phyloP scores from a whole-genome alignment of 1,139 yeast genomes.

The Magnusiomyces clavatus region DNA sequence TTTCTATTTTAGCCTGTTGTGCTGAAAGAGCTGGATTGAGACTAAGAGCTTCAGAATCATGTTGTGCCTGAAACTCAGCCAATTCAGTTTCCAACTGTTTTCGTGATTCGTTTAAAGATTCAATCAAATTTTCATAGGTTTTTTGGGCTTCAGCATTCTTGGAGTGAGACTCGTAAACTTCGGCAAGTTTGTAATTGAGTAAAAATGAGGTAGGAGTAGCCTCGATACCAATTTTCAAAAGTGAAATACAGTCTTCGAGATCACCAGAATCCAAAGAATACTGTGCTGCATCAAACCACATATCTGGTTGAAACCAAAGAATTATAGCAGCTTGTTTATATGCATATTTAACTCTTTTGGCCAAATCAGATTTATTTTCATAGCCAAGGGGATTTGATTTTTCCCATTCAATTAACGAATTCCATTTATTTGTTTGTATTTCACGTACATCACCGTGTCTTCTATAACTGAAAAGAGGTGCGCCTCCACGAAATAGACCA shows the following conservation, averaged over 20 bases:
- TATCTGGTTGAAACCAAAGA: conserved; percentile 67
- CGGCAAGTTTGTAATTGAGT: conserved; percentile 61
- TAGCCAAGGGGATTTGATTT: conserved; percentile 58
- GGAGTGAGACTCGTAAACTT: conserved; percentile 54
- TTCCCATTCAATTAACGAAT: conserved; percentile 75
- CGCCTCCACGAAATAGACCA: conserved; percentile 38
- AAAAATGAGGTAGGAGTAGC: conserved; percentile 70
- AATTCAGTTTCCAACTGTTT: conserved; percentile 17
- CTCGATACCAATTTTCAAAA: conserved; percentile 48
- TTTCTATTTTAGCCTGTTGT: conserved; percentile 10
- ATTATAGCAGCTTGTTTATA: conserved; percentile 61
- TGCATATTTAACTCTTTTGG: conserved; percentile 61
- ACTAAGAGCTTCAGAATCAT: neutral
- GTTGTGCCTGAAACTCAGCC: conserved; percentile 14
- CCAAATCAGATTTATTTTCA: neutral
- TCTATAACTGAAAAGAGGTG: conserved; percentile 30
- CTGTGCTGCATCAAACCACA: conserved; percentile 69
- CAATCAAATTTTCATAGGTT: conserved; percentile 45
- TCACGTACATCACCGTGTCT: conserved; percentile 29
- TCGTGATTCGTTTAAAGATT: conserved; percentile 26
- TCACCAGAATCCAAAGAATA: conserved; percentile 27
- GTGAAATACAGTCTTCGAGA: conserved; percentile 31
- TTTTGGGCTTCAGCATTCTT: conserved; percentile 46
- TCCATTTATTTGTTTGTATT: conserved; percentile 40
- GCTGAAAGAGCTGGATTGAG: neutral